These are phyloP conservation scores for Asterophora lycoperdoides DNA, from an alignment of 768 basidiomycete species.

Conservation along the genomic window DNA sequence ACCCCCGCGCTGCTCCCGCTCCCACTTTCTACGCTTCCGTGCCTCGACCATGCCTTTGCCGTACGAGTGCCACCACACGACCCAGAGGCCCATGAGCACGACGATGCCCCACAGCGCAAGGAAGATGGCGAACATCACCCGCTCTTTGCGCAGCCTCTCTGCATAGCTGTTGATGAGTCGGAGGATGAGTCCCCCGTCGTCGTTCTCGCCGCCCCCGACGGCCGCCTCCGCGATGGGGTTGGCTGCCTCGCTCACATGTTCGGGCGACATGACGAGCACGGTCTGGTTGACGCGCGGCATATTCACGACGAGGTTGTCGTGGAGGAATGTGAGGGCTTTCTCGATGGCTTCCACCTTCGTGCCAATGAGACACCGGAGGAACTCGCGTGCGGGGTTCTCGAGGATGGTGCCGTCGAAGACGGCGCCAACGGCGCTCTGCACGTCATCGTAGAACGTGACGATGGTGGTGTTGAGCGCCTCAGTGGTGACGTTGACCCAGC, in stretches of 20 bases:
- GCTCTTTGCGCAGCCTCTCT: conserved; percentile 69
- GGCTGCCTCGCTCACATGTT: conserved; percentile 67
- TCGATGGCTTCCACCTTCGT: conserved; percentile 85
- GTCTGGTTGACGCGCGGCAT: conserved; percentile 75
- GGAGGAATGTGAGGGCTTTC: conserved; percentile 84
- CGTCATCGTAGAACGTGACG: conserved; percentile 78
- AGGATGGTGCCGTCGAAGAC: conserved; percentile 86
- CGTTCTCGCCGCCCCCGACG: conserved; percentile 51
- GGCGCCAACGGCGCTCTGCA: conserved; percentile 71
- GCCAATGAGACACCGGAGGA: conserved; percentile 88
- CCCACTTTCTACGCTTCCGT: conserved; percentile 46
- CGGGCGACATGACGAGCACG: conserved; percentile 72
- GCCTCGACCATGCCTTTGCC: conserved; percentile 44
- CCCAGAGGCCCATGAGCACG: conserved; percentile 68
- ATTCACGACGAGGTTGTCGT: conserved; percentile 78
- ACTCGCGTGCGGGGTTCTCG: conserved; percentile 76
- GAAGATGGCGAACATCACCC: conserved; percentile 80
- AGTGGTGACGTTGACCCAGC: conserved; percentile 93
- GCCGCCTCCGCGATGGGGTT: conserved; percentile 82
- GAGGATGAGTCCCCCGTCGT: conserved; percentile 62
- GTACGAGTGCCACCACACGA: conserved; percentile 73
- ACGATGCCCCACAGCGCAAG: conserved; percentile 81
- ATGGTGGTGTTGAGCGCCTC: conserved; percentile 83
- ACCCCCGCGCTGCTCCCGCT: conserved; percentile 46
- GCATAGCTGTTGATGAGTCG: conserved; percentile 73